Evolutionary conservation across 805 yeast genomes (phyloP), one percentile per base, ranked within the genome.

Genomic region (Clavispora santaluciae): DNA sequence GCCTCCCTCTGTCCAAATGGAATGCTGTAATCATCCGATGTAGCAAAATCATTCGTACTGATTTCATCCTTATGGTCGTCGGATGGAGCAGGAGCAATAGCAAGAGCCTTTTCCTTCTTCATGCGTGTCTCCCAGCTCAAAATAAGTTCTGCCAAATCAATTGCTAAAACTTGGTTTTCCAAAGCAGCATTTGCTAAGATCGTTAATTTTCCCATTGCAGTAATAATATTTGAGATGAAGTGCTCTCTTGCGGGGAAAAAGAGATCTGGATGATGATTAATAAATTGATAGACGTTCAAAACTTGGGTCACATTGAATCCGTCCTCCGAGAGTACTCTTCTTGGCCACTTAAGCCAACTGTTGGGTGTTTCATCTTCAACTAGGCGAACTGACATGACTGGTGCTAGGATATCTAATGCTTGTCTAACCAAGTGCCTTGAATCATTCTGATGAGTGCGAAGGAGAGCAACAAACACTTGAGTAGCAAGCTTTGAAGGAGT

Each of bases 301-400:
- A 90, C 96, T 55, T 88, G 96, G 2, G 83, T 78, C 3, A 88
- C 89, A 53, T 80, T 88, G 56, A 82, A 85, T 0, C 93, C 91
- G 55, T 89, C 95, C 56, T 95, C 98, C 2, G 90, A 81, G 11
- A 93, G 70, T 2, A 91, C 93, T 39, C 97, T 74, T 49, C 97
- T 80, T 0, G 96, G 95, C 90, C 96, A 89, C 50, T 86, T 90
- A 38, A 93, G 76, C 98, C 98, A 93, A 40, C 70, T 72, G 44
- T 73, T 67, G 6, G 79, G 75, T 5, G 76, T 68, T 0, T 79
- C 86, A 6, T 66, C 67, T 17, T 70, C 68, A 1, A 68, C 68
- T 63, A 85, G 75, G 39, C 95, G 70, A 41, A 73, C 72, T 2
- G 86, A 80, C 72, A 91, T 73, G 0, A 85, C 93, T 0, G 96